A percentile compares a stretch with the other conserved stretches of the same genome.
Conservation (phyloP, 495 filamentous ascomycete species). For the Aspergillus hancockii region DNA sequence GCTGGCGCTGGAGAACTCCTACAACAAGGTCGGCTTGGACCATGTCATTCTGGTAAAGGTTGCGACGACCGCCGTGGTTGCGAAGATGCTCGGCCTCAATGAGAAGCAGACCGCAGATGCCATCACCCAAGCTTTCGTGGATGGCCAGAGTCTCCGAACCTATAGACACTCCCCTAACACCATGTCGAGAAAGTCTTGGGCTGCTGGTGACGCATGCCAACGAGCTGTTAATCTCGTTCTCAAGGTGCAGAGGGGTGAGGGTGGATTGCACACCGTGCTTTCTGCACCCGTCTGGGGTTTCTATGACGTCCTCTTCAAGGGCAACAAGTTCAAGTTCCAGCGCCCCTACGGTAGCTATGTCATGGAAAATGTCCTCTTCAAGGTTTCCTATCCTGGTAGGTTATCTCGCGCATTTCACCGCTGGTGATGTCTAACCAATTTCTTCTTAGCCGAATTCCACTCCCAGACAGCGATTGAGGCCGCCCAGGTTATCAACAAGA, state of each 20-base stretch:
- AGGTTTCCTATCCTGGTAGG: slow-evolving; percentile 94
- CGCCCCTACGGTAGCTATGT: slow-evolving; percentile 96
- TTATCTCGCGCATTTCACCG: background rate
- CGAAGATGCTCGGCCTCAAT: slow-evolving; percentile 86
- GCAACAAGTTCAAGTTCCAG: slow-evolving; percentile 94
- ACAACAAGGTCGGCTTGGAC: slow-evolving; percentile 96
- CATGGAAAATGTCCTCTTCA: slow-evolving; percentile 99
- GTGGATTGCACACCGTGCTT: slow-evolving; percentile 87
- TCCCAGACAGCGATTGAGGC: slow-evolving; percentile 98
- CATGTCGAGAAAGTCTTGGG: slow-evolving; percentile 99
- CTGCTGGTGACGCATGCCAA: slow-evolving; percentile 96
- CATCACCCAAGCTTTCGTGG: slow-evolving; percentile 95
- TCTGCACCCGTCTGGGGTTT: slow-evolving; percentile 96
- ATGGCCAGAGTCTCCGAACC: slow-evolving; percentile 92
- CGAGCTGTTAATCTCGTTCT: slow-evolving; percentile 91
- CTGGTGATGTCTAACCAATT: slow-evolving; percentile 8
- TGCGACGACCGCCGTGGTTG: slow-evolving; percentile 88
- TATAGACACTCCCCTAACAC: slow-evolving; percentile 98
- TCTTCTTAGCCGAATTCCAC: slow-evolving; percentile 83
- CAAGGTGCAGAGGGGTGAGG: slow-evolving; percentile 90
- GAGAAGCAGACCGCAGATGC: slow-evolving; percentile 93
- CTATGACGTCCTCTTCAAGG: slow-evolving; percentile 97
- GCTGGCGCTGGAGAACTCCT: slow-evolving; percentile 94
- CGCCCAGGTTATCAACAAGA: slow-evolving; percentile 79
- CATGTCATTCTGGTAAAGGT: slow-evolving; percentile 98